Evolutionary conservation across 768 basidiomycete species (phyloP), one percentile per base, ranked within the genome.

Genomic region (Peribolospora kevripleyi): DNA sequence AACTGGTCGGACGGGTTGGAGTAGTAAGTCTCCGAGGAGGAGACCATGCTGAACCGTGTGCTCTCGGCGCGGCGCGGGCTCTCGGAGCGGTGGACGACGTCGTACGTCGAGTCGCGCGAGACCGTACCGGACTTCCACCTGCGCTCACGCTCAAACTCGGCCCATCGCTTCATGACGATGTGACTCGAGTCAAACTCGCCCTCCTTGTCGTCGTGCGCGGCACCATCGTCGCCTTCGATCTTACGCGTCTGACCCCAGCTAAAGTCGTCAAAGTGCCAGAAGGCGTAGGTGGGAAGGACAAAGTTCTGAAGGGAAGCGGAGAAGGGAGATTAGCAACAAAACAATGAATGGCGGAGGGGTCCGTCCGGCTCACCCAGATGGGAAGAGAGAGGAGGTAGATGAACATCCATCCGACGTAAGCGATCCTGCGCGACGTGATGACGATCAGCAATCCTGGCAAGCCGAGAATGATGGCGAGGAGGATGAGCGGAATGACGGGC

Each of bases 141-240:
- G 61, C 91, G 71, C 61, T 97, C 93, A 51, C 91, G 73, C 72
- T 97, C 93, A 66, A 93, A 97, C 69, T 97, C 93, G 13, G 79
- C 87, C 91, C 91, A 98, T 46, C 86, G 77, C 73, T 97, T 97
- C 93, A 97, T 95, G 42, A 91, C 82, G 61, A 98, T 97, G 68
- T 90, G 80, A 48, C 79, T 76, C 39, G 88, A 91, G 70, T 98
- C 91, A 63, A 98, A 98, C 65, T 84, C 84, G 66, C 93, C 93
- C 58, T 91, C 86, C 71, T 97, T 98, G 65, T 87, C 90, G 8
- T 82, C 84, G 62, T 86, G 83, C 55, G 74, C 68, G 25, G 55
- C 74, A 43, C 69, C 74, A 61, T 75, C 77, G 63, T 81, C 82
- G 7, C 87, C 87, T 40, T 76, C 73, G 53, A 75, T 69, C 69